phyloP scores from a whole-genome alignment of 1,139 yeast genomes.

The Sporopachydermia cereana region DNA sequence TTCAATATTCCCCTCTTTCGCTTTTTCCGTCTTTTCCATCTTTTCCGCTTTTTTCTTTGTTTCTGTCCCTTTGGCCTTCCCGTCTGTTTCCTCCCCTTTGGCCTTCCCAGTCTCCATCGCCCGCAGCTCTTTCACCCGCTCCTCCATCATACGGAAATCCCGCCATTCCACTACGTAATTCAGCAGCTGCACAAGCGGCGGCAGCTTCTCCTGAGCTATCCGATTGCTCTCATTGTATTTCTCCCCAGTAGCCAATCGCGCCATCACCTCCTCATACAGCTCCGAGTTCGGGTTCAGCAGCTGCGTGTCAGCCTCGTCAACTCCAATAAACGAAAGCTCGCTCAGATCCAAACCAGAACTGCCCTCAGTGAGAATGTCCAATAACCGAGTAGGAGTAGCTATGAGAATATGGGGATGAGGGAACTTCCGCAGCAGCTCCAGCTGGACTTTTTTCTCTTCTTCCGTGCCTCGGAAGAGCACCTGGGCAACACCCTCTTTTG shows the following conservation, averaged over 20 bases:
- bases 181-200: not conserved
- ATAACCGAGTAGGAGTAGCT: conserved; percentile 80
- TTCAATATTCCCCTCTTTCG: not conserved
- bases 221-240: not conserved
- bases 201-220: not conserved
- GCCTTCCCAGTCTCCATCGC: not conserved
- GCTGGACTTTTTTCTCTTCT: conserved; percentile 54
- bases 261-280: conserved; percentile 15
- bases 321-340: conserved; percentile 53
- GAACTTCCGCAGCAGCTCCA: conserved; percentile 50
- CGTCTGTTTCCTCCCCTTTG: not conserved
- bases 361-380: conserved; percentile 63
- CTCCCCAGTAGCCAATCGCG: conserved; percentile 33
- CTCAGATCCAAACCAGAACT: conserved; percentile 55
- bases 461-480: conserved; percentile 74
- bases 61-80: too few relatives aligned
- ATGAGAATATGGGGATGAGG: conserved; percentile 69
- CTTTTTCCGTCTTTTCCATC: too few relatives aligned
- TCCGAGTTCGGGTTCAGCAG: not conserved
- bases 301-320: conserved; percentile 68
- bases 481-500: conserved; percentile 27
- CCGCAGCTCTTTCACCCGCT: not conserved
- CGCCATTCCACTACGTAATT: conserved; percentile 4
- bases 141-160: not conserved
- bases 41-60: too few relatives aligned